These are phyloP conservation scores for Lactarius trivialis DNA, from an alignment of 768 basidiomycete genomes.

Conservation along the genomic window DNA sequence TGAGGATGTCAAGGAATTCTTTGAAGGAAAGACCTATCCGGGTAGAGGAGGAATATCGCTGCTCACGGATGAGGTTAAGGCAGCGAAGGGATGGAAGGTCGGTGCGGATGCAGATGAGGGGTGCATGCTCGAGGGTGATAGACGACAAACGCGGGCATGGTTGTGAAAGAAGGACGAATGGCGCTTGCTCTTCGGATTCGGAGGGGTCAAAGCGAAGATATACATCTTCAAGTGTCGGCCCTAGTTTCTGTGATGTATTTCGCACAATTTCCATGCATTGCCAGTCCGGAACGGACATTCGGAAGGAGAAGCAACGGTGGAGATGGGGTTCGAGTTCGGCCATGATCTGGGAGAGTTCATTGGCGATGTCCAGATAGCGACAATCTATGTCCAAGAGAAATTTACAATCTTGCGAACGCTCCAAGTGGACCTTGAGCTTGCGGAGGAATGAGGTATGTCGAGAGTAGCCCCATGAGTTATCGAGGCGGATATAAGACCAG, in stretches of 20 bases:
- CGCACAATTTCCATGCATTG: conserved; percentile 27
- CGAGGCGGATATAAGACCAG: conserved; percentile 30
- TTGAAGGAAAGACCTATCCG: conserved; percentile 27
- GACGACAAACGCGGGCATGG: conserved; percentile 26
- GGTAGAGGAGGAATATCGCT: conserved; percentile 25
- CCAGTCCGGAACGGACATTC: conserved; percentile 28
- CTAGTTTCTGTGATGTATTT: conserved; percentile 23
- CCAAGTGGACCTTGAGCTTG: conserved; percentile 24
- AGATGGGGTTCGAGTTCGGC: conserved; percentile 27
- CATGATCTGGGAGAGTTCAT: conserved; percentile 26
- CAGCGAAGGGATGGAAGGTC: conserved; percentile 25
- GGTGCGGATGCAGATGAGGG: conserved; percentile 26
- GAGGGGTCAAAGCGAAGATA: conserved; percentile 27
- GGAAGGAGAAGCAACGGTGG: conserved; percentile 29
- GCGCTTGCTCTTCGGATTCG: conserved; percentile 25
- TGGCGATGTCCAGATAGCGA: conserved; percentile 24
- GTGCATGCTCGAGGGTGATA: conserved; percentile 29
- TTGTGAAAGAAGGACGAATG: conserved; percentile 26
- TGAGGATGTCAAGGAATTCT: conserved; percentile 24
- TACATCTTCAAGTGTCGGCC: conserved; percentile 28
- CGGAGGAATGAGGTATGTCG: conserved; percentile 27
- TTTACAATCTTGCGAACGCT: conserved; percentile 28
- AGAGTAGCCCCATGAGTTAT: conserved; percentile 25
- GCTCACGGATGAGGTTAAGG: conserved; percentile 27
- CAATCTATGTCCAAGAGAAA: conserved; percentile 29